Conservation (phyloP, 805 yeast species). For the Wickerhamomyces tratensis region DNA sequence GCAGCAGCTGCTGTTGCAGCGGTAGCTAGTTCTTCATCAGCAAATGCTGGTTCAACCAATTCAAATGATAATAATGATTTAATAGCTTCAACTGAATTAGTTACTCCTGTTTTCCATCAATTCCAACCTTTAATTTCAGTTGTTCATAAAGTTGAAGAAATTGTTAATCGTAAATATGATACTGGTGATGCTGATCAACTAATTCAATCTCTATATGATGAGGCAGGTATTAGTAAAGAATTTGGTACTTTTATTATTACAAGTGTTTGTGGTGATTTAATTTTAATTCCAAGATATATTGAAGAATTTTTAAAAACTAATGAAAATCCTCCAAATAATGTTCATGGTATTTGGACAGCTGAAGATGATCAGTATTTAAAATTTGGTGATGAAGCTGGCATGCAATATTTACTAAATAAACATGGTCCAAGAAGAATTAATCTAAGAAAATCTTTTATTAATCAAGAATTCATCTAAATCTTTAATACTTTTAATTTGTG, state of each 20-base stretch:
- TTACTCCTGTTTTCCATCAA: constrained; percentile 25
- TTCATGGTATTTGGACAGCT: constrained; percentile 36
- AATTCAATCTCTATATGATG: constrained; percentile 29
- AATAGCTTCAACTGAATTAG: constrained; percentile 23
- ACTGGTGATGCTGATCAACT: constrained; percentile 33
- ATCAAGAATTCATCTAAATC: constrained; percentile 21
- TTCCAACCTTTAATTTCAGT: constrained; percentile 23
- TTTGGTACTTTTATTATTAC: constrained; percentile 34
- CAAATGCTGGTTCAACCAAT: neutral
- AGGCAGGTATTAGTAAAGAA: constrained; percentile 30
- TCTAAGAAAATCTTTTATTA: constrained; percentile 29
- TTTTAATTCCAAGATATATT: constrained; percentile 31
- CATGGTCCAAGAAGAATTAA: constrained; percentile 33
- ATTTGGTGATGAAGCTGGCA: constrained; percentile 22
- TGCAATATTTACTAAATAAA: constrained; percentile 23
- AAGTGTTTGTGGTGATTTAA: constrained; percentile 33
- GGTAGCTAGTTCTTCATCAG: constrained; percentile 2
- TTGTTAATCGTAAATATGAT: constrained; percentile 29
- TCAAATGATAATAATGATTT: constrained; percentile 7
- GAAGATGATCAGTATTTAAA: constrained; percentile 31
- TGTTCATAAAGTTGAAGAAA: constrained; percentile 26
- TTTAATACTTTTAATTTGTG: neutral
- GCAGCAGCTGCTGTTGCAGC: constrained; percentile 17
- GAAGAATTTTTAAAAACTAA: constrained; percentile 29
- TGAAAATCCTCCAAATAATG: constrained; percentile 31